Base-by-base conservation (phyloP, 1,139 yeast genomes). In the Hemisphaericaspora lyxosophila region DNA sequence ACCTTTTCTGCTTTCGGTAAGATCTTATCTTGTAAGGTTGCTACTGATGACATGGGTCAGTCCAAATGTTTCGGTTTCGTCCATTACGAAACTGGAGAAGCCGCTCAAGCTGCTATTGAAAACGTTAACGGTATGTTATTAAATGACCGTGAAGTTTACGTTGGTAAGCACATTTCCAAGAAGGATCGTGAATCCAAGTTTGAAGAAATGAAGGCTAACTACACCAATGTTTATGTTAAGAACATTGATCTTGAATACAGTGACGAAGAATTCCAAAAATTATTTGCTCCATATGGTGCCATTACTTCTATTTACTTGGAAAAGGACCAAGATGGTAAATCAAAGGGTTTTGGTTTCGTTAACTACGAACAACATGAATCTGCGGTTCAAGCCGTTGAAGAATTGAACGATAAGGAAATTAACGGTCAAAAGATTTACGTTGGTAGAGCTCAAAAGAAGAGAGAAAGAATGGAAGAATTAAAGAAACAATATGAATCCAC, bases 391-490 rank as follows among this genome's bases (percentile, higher is more conserved):
- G 96, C 97, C 46, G 95, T 92, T 57, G 96, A 88, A 44, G 95
- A 78, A 59, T 81, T 92, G 66, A 87, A 94, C 71, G 96, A 86
- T 64, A 73, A 70, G 54, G 98, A 92, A 60, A 68, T 84, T 64
- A 81, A 79, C 57, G 92, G 92, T 59, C 89, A 86, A 74, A 80
- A 77, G 69, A 74, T 92, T 53, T 92, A 83, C 67, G 98, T 92
- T 58, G 97, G 97, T 57, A 89, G 98, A 73, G 99, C 99, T 54
- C 98, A 92, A 77, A 92, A 89, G 89, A 92, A 89, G 81, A 79
- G 87, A 70, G 99, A 92, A 79, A 90, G 99, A 76, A 73, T 85
- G 64, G 96, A 89, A 74, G 96, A 90, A 72, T 85, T 92, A 69
- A 89, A 87, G 79, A 85, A 83, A 73, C 95, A 88, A 73, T 85